Evolutionary conservation across 257 asterid genomes (phyloP).

Genomic region (Misopates orontium): DNA sequence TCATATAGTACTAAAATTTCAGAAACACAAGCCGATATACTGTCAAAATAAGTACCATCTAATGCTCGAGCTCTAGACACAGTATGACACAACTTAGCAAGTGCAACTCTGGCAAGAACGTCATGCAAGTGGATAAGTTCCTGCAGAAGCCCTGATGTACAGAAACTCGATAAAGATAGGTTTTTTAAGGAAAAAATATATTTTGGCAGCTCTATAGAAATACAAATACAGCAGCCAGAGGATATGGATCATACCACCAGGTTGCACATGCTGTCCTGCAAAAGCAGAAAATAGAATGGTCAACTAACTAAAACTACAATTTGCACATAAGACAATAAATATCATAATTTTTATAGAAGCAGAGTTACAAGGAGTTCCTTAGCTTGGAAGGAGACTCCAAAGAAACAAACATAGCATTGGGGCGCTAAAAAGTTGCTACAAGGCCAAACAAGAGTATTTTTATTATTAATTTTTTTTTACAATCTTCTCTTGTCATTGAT

Average conservation of each 20-base stretch:
- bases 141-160: conserved; percentile 83
- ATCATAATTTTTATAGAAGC: too few relatives aligned
- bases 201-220: conserved; percentile 14
- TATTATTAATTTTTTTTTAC: too few relatives aligned
- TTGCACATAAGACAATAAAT: background rate
- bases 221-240: conserved; percentile 25
- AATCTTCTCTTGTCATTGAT: too few relatives aligned
- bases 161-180: conserved; percentile 37
- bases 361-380: too few relatives aligned
- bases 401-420: too few relatives aligned
- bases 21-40: conserved; percentile 1
- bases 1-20: conserved; percentile 15
- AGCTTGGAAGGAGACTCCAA: too few relatives aligned
- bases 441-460: too few relatives aligned
- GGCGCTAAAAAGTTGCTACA: too few relatives aligned
- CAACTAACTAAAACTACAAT: conserved; percentile 24
- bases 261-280: conserved; percentile 87
- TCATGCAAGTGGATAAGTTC: conserved; percentile 98
- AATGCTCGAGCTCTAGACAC: conserved; percentile 91
- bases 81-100: conserved; percentile 87
- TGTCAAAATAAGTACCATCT: conserved; percentile 58
- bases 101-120: conserved; percentile 98
- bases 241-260: conserved; percentile 71
- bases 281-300: conserved; percentile 36
- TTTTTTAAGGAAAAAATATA: conserved; percentile 19